Conservation (phyloP, 2,329 filamentous ascomycete genomes). For the Alternaria tenuissima region DNA sequence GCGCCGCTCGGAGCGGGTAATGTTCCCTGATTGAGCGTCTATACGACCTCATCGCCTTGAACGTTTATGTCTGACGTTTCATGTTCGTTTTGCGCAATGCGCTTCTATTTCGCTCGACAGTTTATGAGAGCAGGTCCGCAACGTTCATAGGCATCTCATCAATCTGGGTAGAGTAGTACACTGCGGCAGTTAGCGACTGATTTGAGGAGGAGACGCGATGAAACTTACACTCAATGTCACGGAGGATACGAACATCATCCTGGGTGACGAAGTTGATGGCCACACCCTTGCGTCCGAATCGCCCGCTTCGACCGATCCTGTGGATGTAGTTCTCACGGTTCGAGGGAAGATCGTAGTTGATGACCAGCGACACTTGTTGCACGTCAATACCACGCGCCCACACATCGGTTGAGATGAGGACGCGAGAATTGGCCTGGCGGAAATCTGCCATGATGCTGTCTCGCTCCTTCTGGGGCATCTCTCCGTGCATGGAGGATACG, state of each 20-base stretch:
- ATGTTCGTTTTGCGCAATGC: not conserved
- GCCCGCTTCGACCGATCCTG: conserved; percentile 92
- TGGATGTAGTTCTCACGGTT: conserved; percentile 99
- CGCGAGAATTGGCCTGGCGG: conserved; percentile 92
- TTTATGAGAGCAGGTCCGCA: conserved; percentile 44
- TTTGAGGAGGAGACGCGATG: not conserved
- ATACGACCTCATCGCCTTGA: not conserved
- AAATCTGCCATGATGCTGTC: conserved; percentile 99
- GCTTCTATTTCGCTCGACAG: not conserved
- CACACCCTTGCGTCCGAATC: conserved; percentile 97
- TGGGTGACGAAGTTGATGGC: conserved; percentile 99
- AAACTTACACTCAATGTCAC: conserved; percentile 87
- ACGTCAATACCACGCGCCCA: conserved; percentile 99
- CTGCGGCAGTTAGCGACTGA: conserved; percentile 57
- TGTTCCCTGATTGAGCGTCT: conserved; percentile 11
- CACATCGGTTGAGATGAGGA: conserved; percentile 96
- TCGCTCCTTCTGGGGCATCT: conserved; percentile 98
- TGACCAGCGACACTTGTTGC: conserved; percentile 96
- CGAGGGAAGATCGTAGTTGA: conserved; percentile 98
- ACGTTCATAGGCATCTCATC: conserved; percentile 99
- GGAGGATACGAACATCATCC: conserved; percentile 95
- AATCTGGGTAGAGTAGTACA: conserved; percentile 96
- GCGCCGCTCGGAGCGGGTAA: conserved; percentile 27
- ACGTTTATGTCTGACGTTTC: not conserved
- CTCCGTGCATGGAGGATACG: conserved; percentile 97